A percentile compares a stretch with the other conserved stretches of the same genome.
Evolutionary conservation across 2,329 filamentous ascomycete species (phyloP).

Genomic region (Fusarium poae): DNA sequence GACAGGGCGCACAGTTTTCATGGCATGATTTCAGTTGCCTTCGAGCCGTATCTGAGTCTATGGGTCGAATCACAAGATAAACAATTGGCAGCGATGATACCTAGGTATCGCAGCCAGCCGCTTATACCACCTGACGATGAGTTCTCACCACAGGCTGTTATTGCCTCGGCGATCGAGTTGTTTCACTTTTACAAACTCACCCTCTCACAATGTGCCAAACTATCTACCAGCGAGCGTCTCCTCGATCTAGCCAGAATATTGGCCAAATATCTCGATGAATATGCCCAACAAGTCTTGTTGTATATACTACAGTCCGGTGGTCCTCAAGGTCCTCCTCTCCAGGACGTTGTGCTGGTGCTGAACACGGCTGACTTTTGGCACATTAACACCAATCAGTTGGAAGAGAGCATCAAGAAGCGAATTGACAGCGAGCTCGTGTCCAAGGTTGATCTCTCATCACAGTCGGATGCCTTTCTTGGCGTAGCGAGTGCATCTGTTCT

Average conservation of each 20-base stretch:
- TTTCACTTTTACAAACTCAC: slow-evolving; percentile 98
- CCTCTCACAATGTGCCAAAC: slow-evolving; percentile 92
- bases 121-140: slow-evolving; percentile 88
- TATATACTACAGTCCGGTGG: slow-evolving; percentile 73
- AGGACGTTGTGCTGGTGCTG: slow-evolving; percentile 86
- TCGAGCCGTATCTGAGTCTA: slow-evolving; percentile 94
- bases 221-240: slow-evolving; percentile 90
- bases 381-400: slow-evolving; percentile 89
- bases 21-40: slow-evolving; percentile 93
- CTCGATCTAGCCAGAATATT: slow-evolving; percentile 87
- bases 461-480: slow-evolving; percentile 94
- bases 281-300: slow-evolving; percentile 91
- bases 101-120: slow-evolving; percentile 86
- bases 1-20: slow-evolving; percentile 83
- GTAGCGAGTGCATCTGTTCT: slow-evolving; percentile 91
- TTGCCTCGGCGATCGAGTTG: slow-evolving; percentile 92
- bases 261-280: slow-evolving; percentile 94
- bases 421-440: slow-evolving; percentile 83
- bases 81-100: slow-evolving; percentile 85
- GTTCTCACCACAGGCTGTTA: slow-evolving; percentile 89
- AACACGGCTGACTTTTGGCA: slow-evolving; percentile 99
- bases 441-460: slow-evolving; percentile 88
- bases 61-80: slow-evolving; percentile 98
- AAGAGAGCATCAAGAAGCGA: slow-evolving; percentile 92
- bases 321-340: slow-evolving; percentile 67